Base-by-base conservation (phyloP, 75 land plant genomes). In the Pinus tabuliformis region DNA sequence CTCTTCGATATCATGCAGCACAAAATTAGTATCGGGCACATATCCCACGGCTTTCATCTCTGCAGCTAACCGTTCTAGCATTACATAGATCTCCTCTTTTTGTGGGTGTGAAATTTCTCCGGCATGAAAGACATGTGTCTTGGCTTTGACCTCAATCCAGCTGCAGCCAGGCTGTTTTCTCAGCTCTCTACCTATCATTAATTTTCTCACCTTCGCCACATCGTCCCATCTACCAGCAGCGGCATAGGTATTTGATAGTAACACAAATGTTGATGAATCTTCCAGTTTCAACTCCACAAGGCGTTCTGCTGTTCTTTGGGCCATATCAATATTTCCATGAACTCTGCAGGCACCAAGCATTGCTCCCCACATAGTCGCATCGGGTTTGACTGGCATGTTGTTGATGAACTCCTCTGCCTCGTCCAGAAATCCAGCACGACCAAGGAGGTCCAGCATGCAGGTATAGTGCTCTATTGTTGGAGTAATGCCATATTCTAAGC, bases 391-490 rank as follows among this genome's bases (percentile, higher is more conserved):
- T 22, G 78, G 71, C 83, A 82, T 81, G 26, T 84, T 72, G 6
- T 57, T 59, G 54, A 86, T 83, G 56, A 86, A 58, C 49, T 76
- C 37, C 52, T 70, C 65, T 26, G 90, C 90, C 61, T 81, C 86
- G 7, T 83, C 81, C 49, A 89, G 66, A 1, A 58, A 57, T 2
- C 90, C 90, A 13, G 88, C 85, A 59, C 90, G 78, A 3, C 86
- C 88, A 36, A 89, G 78, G 30, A 89, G 78, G 71, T 86, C 90
- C 12, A 83, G 80, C 79, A 89, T 81, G 59, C 86, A 83, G 39
- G 83, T 88, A 73, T 81, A 83, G 58, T 89, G 90, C 79, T 86
- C 77, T 21, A 80, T 65, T 6, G 70, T 74, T 36, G 88, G 88
- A 58, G 57, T 21, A 57, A 88, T 76, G 13, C 74, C 54, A 75